Base-by-base conservation (phyloP, 2,329 filamentous ascomycete species). In the Colletotrichum sojae region DNA sequence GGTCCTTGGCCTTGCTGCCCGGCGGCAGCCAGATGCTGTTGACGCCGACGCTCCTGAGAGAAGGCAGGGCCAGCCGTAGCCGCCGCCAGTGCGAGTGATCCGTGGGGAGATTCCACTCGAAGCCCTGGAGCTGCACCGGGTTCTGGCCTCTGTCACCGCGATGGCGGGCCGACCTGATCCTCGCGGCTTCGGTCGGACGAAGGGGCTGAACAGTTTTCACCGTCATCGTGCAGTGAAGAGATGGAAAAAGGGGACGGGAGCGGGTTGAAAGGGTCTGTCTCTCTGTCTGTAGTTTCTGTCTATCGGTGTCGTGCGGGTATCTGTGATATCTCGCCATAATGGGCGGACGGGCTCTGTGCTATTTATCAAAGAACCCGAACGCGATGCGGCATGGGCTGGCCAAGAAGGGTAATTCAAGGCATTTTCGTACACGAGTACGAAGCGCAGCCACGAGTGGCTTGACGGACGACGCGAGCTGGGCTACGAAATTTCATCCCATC, bases 1-100 rank as follows among this genome's bases (percentile, higher is more conserved):
- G 62, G 18, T 67, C 62, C 20, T 69, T 69, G 40, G 67, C 67
- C 39, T 69, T 69, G 55, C 67, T 69, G 12, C 67, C 67, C 4
- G 67, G 67, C 8, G 67, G 67, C 13, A 69, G 51, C 67, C 67
- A 69, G 3, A 69, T 55, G 3, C 62, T 69, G 49, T 22, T 56
- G 36, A 69, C 39, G 9, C 67, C 67, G 22, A 69, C 10, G 5
- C 54, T 27, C n/a, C 36, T 67, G 10, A 69, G 63, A 3, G 43
- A 56, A 2, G 67, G 62, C 4, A 69, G 25, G 5, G 62, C 55
- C 5, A 18, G 45, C 6, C 43, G 36, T 3, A 69, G 20, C 4
- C 67, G 51, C 43, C 22, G 53, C 67, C 67, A 69, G 39, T 69
- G 67, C 10, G 57, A 52, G 45, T 69, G 67, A 1, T 69, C 67